Conservation (phyloP, 441 rosid species). For the Monsonia emarginata region DNA sequence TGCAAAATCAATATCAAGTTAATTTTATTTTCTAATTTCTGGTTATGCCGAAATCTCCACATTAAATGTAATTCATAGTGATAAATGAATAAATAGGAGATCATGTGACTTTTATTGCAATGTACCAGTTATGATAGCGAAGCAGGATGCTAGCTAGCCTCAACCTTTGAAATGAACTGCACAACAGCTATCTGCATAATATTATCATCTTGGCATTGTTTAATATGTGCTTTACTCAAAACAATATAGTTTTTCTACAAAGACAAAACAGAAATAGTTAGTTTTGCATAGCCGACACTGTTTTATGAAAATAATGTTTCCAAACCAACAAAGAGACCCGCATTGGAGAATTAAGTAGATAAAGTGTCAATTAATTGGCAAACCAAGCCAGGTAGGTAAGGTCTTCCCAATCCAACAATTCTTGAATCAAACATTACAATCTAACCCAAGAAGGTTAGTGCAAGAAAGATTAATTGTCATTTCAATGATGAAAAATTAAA, state of each 20-base stretch:
- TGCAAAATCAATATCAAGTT: not conserved
- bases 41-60: not conserved
- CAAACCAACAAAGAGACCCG: not conserved
- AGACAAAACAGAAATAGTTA: not conserved
- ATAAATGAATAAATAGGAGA: not conserved
- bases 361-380: not conserved
- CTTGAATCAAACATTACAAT: too few relatives aligned
- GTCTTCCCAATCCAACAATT: not conserved
- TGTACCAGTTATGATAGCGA: slow-evolving; percentile 55
- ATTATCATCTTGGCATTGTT: slow-evolving; percentile 53
- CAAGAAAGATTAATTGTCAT: too few relatives aligned
- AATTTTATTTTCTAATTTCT: not conserved
- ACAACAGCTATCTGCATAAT: slow-evolving; percentile 48
- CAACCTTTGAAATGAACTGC: slow-evolving; percentile 36
- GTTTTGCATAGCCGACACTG: too few relatives aligned
- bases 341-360: not conserved
- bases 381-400: not conserved
- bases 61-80: not conserved
- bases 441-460: too few relatives aligned
- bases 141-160: slow-evolving; percentile 44
- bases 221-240: slow-evolving; percentile 51
- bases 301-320: not conserved
- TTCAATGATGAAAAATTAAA: too few relatives aligned
- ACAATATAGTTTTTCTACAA: slow-evolving; percentile 49
- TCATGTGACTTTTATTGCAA: not conserved